Percentiles rank a stretch among this genome's conserved stretches.
phyloP scores from a whole-genome alignment of 2,329 filamentous ascomycete species.

The Pestalotiopsis sp. region DNA sequence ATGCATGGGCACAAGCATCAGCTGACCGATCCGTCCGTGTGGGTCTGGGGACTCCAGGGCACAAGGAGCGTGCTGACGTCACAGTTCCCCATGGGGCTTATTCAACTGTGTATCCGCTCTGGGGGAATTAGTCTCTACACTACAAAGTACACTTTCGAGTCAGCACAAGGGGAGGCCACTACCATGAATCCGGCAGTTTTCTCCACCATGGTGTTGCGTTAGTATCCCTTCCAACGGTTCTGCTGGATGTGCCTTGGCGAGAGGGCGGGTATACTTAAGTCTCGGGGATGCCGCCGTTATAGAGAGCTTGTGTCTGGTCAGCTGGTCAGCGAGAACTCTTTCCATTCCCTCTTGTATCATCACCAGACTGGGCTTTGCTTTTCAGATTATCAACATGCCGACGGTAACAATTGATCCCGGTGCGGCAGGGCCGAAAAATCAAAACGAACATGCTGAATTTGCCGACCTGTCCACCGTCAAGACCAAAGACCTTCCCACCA shows the following conservation, averaged over 20 bases:
- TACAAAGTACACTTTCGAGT: not conserved
- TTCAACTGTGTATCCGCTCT: not conserved
- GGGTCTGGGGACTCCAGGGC: not conserved
- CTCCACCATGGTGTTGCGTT: not conserved
- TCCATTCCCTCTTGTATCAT: not conserved
- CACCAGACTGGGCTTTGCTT: not conserved
- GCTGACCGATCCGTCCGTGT: not conserved
- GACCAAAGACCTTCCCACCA: not conserved
- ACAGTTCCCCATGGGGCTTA: not conserved
- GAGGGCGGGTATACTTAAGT: not conserved
- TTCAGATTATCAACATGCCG: not conserved
- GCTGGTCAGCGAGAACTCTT: not conserved
- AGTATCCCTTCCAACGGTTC: not conserved
- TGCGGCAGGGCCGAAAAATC: not conserved
- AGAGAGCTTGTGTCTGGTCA: not conserved
- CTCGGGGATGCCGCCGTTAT: not conserved
- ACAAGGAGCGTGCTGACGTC: not conserved
- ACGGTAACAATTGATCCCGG: not conserved
- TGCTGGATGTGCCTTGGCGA: not conserved
- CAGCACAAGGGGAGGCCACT: not conserved
- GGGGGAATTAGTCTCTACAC: not conserved
- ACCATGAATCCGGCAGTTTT: not conserved
- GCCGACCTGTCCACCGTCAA: not conserved
- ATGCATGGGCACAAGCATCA: not conserved
- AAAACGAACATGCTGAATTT: not conserved